Evolutionary conservation across 306 rosid species (phyloP), one percentile per base, ranked within the genome.

Genomic region (Fragaria nilgerrensis): DNA sequence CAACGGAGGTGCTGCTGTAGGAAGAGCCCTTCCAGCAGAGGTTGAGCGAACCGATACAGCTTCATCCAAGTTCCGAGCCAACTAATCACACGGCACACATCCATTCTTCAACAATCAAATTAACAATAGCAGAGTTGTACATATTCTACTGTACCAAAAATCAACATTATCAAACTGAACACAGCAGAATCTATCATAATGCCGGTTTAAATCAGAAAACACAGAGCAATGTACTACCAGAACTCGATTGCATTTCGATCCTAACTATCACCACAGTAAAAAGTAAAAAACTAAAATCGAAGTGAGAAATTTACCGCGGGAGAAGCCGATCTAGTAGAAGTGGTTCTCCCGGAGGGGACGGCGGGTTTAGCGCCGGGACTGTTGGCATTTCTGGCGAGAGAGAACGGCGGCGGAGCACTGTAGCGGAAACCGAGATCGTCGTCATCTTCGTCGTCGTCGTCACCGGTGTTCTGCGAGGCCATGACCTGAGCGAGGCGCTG

Each of bases 401-500:
- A 80, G 23, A 94, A 75, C 50, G 96, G 97, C 2, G 98, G 97
- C 74, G 96, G 96, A 84, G 95, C 97, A 78, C 84, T 86, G 90
- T 89, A 94, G n/a, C 97, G 91, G 85, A 94, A 92, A 32, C 92
- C 98, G 22, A 92, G 81, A 86, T 90, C 92, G n/a, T 87, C 97
- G 6, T 86, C 92, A 1, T 92, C 97, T 3, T 90, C 94, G 10
- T 83, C 79, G 62, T 80, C 87, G 9, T 88, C 87, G 12, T 84
- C 90, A 37, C 37, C 96, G 49, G 93, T 85, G 53, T 92, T 80
- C 88, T 94, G 98, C 27, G 98, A 94, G 71, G 98, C 97, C 97
- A 94, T 94, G 66, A 94, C 98, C 88, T 92, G 96, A 8, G 98
- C 96, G n/a, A 94, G 97, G 67, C 97, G 94, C 84, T 94, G 96